A percentile compares a stretch with the other conserved stretches of the same genome.
Evolutionary conservation across 176 grass and related monocot genomes (phyloP).

Genomic region (Oryza glaberrima): DNA sequence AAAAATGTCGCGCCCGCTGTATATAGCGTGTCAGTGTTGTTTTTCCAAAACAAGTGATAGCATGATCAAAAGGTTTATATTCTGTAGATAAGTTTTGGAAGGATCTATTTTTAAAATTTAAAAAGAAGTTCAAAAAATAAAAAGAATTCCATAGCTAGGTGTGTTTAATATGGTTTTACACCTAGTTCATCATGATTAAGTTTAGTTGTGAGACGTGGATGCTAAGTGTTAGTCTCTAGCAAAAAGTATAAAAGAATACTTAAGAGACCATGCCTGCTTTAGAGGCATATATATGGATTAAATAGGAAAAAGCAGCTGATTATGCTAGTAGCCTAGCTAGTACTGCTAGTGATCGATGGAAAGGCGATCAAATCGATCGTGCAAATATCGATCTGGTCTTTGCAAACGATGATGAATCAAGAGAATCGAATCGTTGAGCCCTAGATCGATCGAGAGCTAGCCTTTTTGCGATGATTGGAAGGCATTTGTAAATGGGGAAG

Average conservation of each 20-base stretch:
- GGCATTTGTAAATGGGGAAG: conserved; percentile 27
- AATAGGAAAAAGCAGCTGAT: background rate
- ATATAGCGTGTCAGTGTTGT: no score
- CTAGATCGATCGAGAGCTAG: background rate
- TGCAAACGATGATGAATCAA: conserved; percentile 44
- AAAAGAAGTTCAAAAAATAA: no score
- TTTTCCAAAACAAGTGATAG: no score
- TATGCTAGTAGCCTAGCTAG: background rate
- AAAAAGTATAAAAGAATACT: background rate
- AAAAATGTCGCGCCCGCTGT: no score
- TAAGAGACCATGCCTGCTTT: background rate
- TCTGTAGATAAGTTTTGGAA: no score
- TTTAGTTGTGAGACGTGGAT: no score
- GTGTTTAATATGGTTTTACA: no score
- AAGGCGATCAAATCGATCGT: background rate
- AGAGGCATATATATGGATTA: background rate
- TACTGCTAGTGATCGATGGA: background rate
- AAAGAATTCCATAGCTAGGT: no score
- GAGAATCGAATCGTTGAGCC: conserved; percentile 48
- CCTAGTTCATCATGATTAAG: no score
- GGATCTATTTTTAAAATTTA: no score
- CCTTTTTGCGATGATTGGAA: conserved; percentile 43
- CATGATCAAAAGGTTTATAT: no score
- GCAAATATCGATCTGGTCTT: conserved; percentile 15
- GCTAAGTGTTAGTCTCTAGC: no score